Percentiles rank a stretch among this genome's conserved stretches.
Conservation (phyloP, 2,329 filamentous ascomycete genomes). For the Epicoccum nigrum region DNA sequence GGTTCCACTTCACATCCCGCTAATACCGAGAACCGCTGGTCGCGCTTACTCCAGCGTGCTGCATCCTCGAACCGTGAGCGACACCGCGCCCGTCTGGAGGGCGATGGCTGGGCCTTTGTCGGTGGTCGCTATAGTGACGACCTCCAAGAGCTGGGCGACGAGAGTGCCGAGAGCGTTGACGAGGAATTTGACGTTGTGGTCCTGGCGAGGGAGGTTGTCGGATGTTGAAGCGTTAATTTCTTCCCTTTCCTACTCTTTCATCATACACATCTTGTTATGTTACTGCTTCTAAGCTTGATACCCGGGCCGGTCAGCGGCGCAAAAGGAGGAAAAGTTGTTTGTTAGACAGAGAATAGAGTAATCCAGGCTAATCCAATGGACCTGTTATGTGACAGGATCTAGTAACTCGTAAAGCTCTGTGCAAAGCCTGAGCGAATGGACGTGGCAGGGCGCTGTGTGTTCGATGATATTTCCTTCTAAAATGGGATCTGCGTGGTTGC, state of each 20-base stretch:
- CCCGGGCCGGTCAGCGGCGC: constrained; percentile 1
- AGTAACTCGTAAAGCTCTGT: no score
- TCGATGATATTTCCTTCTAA: no score
- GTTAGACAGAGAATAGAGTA: background rate
- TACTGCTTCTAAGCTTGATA: background rate
- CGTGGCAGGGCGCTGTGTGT: no score
- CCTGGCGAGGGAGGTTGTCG: constrained; percentile 14
- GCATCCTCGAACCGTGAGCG: constrained; percentile 40
- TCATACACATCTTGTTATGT: background rate
- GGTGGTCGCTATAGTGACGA: constrained; percentile 25
- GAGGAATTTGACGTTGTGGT: constrained; percentile 46
- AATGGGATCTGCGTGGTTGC: no score
- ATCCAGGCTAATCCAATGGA: no score
- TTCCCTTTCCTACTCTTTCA: background rate
- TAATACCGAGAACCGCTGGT: constrained; percentile 21
- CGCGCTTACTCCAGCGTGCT: constrained; percentile 29
- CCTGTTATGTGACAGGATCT: no score
- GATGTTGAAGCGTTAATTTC: background rate
- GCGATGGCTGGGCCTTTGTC: constrained; percentile 45
- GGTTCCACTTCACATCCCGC: background rate
- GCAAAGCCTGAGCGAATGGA: no score
- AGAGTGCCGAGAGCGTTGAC: constrained; percentile 38
- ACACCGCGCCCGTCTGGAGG: constrained; percentile 36
- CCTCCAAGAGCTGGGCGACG: constrained; percentile 20
- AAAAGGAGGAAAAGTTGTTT: constrained; percentile 4